Evolutionary conservation across 495 filamentous ascomycete genomes (phyloP), one percentile per base, ranked within the genome.

Genomic region (Pyrenula aspistea): DNA sequence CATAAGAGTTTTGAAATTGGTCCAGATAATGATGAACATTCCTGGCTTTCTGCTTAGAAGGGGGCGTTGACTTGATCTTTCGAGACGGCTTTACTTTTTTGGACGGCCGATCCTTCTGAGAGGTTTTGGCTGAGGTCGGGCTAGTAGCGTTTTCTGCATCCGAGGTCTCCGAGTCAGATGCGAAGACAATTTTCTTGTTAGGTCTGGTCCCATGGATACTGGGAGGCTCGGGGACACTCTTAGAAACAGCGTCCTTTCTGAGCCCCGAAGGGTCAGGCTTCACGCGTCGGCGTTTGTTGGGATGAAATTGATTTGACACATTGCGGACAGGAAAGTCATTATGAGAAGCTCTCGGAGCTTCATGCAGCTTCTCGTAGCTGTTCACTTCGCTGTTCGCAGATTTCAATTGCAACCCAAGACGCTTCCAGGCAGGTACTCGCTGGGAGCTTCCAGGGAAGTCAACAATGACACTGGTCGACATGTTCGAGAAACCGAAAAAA

Each of bases 331-430:
- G n/a, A n/a, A n/a, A n/a, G n/a, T n/a, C n/a, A n/a, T n/a, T n/a
- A n/a, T n/a, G n/a, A n/a, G n/a, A n/a, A n/a, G n/a, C n/a, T n/a
- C n/a, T n/a, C n/a, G n/a, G n/a, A n/a, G n/a, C n/a, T n/a, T n/a
- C n/a, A n/a, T n/a, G n/a, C n/a, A n/a, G n/a, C n/a, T n/a, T n/a
- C n/a, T n/a, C n/a, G n/a, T 53, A 49, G 31, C 47, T 71, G 61
- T 25, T 64, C 64, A 48, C 67, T 62, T 59, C 65, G 60, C 53
- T 81, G 63, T 79, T 77, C 47, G 75, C 74, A 59, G 76, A 78
- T 64, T 89, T 90, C 68, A 86, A 77, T 76, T 88, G 86, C 65
- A 88, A 73, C 53, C 84, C 87, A 65, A 89, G 71, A 73, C 84
- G 79, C 70, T 88, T 89, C 85, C 84, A 89, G 55, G 86, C 84